Conservation (phyloP, 306 rosid genomes). For the Quercus bicolor region DNA sequence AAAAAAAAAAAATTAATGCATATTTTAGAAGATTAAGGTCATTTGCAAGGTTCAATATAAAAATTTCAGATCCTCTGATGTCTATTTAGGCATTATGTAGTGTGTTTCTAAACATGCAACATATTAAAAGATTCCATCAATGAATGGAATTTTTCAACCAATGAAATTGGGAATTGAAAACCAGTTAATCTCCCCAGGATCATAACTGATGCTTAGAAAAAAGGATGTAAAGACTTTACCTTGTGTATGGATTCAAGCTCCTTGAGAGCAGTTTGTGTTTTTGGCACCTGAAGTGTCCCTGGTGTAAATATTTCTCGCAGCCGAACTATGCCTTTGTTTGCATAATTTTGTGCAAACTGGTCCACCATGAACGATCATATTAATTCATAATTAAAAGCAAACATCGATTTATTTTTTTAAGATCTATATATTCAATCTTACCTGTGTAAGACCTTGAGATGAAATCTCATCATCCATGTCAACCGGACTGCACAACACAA, state of each 20-base stretch:
- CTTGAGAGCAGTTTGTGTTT: conserved; percentile 63
- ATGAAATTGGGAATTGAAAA: not conserved
- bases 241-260: conserved; percentile 96
- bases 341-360: conserved; percentile 81
- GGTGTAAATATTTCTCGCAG: conserved; percentile 89
- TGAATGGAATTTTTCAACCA: not conserved
- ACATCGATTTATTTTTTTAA: not conserved
- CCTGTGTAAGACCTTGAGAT: conserved; percentile 86
- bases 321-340: conserved; percentile 73
- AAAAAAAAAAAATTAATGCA: not conserved
- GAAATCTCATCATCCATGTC: conserved; percentile 81
- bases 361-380: conserved; percentile 18
- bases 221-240: conserved; percentile 32
- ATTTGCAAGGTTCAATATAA: not conserved
- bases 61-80: not conserved
- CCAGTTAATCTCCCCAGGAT: not conserved
- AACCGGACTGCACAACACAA: conserved; percentile 69
- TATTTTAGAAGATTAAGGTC: not conserved
- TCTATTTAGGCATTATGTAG: not conserved
- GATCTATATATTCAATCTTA: conserved; percentile 26
- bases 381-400: conserved; percentile 25
- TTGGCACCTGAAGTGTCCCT: conserved; percentile 71
- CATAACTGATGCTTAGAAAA: not conserved
- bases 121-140: not conserved
- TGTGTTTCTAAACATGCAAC: not conserved